Evolutionary conservation across 2,329 filamentous ascomycete genomes (phyloP).

Genomic region (Lasiodiplodia theobromae): DNA sequence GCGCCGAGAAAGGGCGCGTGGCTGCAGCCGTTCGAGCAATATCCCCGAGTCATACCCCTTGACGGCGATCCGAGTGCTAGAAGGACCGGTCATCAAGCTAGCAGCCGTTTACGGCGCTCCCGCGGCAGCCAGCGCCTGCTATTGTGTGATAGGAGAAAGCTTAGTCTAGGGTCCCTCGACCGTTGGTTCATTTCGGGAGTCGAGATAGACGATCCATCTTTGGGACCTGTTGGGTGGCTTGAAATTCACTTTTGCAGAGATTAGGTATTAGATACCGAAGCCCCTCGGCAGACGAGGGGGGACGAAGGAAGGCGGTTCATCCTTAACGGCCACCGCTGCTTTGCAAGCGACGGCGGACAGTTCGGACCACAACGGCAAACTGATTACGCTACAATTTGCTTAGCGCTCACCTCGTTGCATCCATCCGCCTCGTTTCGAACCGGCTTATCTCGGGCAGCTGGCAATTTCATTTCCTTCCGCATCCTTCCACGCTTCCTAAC

Average conservation of each 20-base stretch:
- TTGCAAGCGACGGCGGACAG: background rate
- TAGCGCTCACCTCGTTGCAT: constrained; percentile 5
- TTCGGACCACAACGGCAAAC: background rate
- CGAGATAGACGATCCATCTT: constrained; percentile 11
- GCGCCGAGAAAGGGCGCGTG: constrained; percentile 18
- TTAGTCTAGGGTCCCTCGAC: constrained; percentile 21
- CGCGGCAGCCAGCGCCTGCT: constrained; percentile 8
- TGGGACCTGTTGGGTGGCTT: background rate
- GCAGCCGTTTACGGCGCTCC: constrained; percentile 18
- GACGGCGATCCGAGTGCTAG: constrained; percentile 2
- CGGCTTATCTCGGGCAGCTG: background rate
- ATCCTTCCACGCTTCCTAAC: constrained; percentile 7
- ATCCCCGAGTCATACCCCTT: constrained; percentile 17
- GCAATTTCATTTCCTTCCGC: constrained; percentile 7
- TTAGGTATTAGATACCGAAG: background rate
- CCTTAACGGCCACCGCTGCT: background rate
- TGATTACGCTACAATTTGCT: constrained; percentile 5
- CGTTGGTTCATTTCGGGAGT: background rate
- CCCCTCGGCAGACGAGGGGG: background rate
- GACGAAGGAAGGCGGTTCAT: background rate
- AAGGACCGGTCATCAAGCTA: background rate
- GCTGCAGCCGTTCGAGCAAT: background rate
- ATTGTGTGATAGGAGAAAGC: constrained; percentile 1
- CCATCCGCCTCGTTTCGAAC: background rate
- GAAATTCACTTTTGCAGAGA: background rate